Base-by-base conservation (phyloP, 2,329 filamentous ascomycete genomes). In the Colletotrichum coccodes region DNA sequence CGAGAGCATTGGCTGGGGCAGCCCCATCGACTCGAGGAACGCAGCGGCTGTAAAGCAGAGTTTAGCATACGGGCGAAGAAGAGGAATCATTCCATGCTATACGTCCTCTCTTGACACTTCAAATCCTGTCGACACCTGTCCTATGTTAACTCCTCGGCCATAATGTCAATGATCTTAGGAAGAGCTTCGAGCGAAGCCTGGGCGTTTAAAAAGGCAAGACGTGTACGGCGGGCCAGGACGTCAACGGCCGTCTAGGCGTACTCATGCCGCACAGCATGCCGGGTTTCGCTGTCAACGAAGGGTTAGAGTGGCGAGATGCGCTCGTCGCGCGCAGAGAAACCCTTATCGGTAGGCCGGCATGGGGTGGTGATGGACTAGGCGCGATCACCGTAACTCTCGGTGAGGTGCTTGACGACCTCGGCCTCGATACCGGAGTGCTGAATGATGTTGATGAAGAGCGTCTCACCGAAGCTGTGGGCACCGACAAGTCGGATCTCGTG, bases 391-490 rank as follows among this genome's bases (percentile, higher is more conserved):
- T 98, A 98, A 64, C 93, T 93, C 76, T 92, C 89, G 16, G 92
- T 92, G 38, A 98, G 86, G 80, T 98, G 94, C 82, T 94, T 93
- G 50, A 95, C 95, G 23, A 98, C 93, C 74, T 97, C 94, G 21
- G 94, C 97, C 81, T 97, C 95, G 64, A 98, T 83, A 71, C 94
- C 94, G 77, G 94, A 97, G 82, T 97, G 93, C 80, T 98, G 94
- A 77, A 97, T 96, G 40, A 98, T 85, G 80, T 95, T 95, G 85
- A 98, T 97, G 83, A 97, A 97, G 28, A 98, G 89, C 2, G 94
- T 87, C 81, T 94, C 94, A 80, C 91, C 94, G 84, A 91, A 97
- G 62, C 94, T 94, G 78, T 97, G 94, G 12, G 94, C 93, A 73
- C 94, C 94, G 68, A 96, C 86, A 38, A 97, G 85, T 62, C 92